Percentiles rank a stretch among this genome's conserved stretches.
phyloP scores from a whole-genome alignment of 73 alveolate species.

The Paramecium bursaria region DNA sequence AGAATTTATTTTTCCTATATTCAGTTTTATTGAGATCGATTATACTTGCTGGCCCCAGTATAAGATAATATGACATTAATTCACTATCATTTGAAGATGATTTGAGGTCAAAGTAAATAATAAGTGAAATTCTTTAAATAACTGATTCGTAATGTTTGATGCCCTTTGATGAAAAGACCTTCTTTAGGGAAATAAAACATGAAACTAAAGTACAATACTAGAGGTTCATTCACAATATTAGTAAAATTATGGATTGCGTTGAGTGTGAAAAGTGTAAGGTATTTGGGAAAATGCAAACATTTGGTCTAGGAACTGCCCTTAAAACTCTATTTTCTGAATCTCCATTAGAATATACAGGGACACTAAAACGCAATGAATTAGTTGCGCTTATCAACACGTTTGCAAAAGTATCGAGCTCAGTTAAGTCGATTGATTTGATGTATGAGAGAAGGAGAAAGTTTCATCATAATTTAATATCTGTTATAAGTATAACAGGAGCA shows the following conservation, averaged over 20 bases:
- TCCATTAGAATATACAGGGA: constrained; percentile 71
- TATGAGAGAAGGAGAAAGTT: constrained; percentile 18
- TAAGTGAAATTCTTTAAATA: constrained; percentile 75
- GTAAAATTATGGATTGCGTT: constrained; percentile 93
- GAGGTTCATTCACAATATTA: constrained; percentile 82
- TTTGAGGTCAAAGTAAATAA: constrained; percentile 71
- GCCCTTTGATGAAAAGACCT: constrained; percentile 76
- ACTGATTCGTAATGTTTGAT: constrained; percentile 70
- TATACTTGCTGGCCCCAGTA: constrained; percentile 76
- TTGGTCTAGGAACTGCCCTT: constrained; percentile 93
- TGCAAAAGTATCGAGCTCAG: constrained; percentile 75
- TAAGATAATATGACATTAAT: constrained; percentile 77
- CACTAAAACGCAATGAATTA: constrained; percentile 79
- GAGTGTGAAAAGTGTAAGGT: constrained; percentile 94
- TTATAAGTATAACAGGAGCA: constrained; percentile 7
- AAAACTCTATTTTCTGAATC: constrained; percentile 82
- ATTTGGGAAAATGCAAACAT: constrained; percentile 91
- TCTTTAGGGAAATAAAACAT: constrained; percentile 61
- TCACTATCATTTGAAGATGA: constrained; percentile 81
- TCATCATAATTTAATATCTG: neutral
- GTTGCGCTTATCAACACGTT: constrained; percentile 77
- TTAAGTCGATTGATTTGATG: constrained; percentile 53
- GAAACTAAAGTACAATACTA: constrained; percentile 61
- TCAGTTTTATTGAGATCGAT: constrained; percentile 88
- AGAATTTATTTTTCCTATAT: constrained; percentile 83